Conservation (phyloP, 257 asterid species). For the Solanum paucissectum region DNA sequence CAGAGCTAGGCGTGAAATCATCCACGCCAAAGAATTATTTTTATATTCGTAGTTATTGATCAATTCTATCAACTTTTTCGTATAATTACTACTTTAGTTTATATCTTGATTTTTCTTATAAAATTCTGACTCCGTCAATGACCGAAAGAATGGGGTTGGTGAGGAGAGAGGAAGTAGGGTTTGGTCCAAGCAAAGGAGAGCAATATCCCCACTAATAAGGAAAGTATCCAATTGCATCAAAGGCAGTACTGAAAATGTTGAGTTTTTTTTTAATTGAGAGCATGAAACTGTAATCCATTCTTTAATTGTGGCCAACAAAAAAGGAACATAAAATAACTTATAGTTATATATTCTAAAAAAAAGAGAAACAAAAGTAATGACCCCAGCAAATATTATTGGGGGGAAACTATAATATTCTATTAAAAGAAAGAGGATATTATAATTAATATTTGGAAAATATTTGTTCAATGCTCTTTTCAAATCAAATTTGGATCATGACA, state of each 20-base stretch:
- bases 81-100: not conserved
- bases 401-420: not conserved
- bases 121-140: not conserved
- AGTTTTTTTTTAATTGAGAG: not conserved
- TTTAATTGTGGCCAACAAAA: not conserved
- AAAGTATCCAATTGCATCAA: not conserved
- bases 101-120: not conserved
- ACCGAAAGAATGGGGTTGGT: not conserved
- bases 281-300: not conserved
- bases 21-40: not conserved
- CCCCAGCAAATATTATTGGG: not conserved
- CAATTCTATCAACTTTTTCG: not conserved
- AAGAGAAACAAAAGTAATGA: not conserved
- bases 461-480: not conserved
- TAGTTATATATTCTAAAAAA: not conserved
- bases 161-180: not conserved
- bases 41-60: not conserved
- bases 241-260: not conserved
- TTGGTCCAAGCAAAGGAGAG: not conserved
- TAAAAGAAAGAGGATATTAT: not conserved
- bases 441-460: not conserved
- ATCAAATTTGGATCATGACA: not conserved
- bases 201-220: not conserved
- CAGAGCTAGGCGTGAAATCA: not conserved
- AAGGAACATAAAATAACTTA: not conserved